Base-by-base conservation (phyloP, 108 stramenopile species). In the Craspedostauros australis region DNA sequence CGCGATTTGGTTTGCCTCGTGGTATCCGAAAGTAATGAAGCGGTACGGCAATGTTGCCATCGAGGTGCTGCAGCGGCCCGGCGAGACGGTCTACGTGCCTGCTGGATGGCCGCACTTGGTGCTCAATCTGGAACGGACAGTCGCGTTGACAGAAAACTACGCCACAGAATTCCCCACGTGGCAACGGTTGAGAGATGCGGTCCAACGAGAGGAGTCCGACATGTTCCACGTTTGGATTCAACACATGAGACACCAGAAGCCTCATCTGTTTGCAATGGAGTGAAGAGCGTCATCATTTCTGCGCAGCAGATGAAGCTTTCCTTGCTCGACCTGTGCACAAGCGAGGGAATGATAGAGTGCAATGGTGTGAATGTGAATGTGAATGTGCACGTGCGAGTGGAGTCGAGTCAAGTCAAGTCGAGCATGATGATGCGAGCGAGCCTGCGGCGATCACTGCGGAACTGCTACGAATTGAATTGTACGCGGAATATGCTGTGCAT, bases 91-190 rank as follows among this genome's bases (percentile, higher is more conserved):
- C 5, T 93, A 73, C 55, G 87, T 89, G 18, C 91, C 87, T 7
- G 73, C 75, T 14, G 91, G 91, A 28, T 87, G 87, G 91, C 83
- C 83, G 0, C 91, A 93, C 60, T 52, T 86, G 42, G 91, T 93
- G 3, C 34, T 93, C 38, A 93, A 93, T 50, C 50, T 93, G 41
- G 80, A 86, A 50, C 44, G 69, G 22, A 79, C 85, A 0, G 82
- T 86, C 18, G 91, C 91, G 2, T 68, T 93, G 12, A 93, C 91
- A 15, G 87, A 93, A 40, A 93, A 93, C 56, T 93, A 88, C 41
- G 91, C 90, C 1, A 68, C 76, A 0, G 86, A 87, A 50, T 76
- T 54, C 56, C 82, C 80, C 3, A 68, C 80, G n/a, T 69, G 81
- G 54, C 50, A 57, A 32, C 45, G 68, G 16, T 60, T 86, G 43